Percentiles rank a stretch among this genome's conserved stretches.
Conservation (phyloP, 2,329 filamentous ascomycete genomes). For the Colletotrichum agaves region DNA sequence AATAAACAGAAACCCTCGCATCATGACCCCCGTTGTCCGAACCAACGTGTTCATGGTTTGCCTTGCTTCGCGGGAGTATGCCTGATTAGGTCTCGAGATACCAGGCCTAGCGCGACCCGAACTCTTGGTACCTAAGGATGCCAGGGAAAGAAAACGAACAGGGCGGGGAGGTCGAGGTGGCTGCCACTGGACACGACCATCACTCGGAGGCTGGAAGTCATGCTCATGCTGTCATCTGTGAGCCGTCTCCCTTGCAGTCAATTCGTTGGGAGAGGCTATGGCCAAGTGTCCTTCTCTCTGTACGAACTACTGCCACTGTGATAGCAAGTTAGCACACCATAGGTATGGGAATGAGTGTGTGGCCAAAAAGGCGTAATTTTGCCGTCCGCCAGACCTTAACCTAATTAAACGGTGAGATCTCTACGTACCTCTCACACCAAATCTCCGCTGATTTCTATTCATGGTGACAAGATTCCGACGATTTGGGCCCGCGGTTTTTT, state of each 20-base stretch:
- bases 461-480: slow-evolving; percentile 3
- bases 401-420: no score
- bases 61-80: slow-evolving; percentile 3
- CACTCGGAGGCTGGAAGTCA: background rate
- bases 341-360: background rate
- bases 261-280: no score
- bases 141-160: background rate
- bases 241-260: background rate
- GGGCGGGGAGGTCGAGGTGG: background rate
- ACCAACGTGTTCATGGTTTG: slow-evolving; percentile 12
- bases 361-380: no score
- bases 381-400: no score
- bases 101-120: slow-evolving; percentile 10
- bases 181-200: no score
- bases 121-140: slow-evolving; percentile 10
- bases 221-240: background rate
- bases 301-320: background rate
- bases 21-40: background rate
- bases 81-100: slow-evolving; percentile 12
- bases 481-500: slow-evolving; percentile 21
- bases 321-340: no score
- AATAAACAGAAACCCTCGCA: slow-evolving; percentile 14
- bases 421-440: background rate
- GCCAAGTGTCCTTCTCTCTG: background rate
- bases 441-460: slow-evolving; percentile 15